phyloP scores from a whole-genome alignment of 441 rosid genomes.

The Dalechampia spathulata region DNA sequence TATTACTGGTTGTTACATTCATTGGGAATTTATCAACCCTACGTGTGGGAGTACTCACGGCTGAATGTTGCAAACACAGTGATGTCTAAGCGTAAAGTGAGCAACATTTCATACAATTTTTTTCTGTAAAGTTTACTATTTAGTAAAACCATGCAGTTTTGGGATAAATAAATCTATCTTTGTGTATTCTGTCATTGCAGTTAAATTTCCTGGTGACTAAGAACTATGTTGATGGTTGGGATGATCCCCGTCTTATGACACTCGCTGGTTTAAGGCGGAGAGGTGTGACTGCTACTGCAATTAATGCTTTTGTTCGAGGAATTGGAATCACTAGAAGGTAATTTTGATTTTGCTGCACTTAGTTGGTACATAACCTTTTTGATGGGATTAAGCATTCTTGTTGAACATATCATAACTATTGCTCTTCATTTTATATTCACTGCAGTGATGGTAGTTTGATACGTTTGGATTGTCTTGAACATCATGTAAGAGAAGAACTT shows the following conservation, averaged over 20 bases:
- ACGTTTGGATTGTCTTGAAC: slow-evolving; percentile 81
- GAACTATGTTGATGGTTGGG: slow-evolving; percentile 96
- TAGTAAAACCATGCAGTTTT: slow-evolving; percentile 3
- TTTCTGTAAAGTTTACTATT: slow-evolving; percentile 5
- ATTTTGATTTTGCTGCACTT: slow-evolving; percentile 7
- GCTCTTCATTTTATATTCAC: slow-evolving; percentile 5
- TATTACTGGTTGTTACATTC: slow-evolving; percentile 67
- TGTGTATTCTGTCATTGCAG: slow-evolving; percentile 29
- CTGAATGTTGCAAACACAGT: slow-evolving; percentile 84
- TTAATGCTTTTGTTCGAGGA: slow-evolving; percentile 83
- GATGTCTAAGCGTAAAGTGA: slow-evolving; percentile 95
- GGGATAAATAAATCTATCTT: not conserved
- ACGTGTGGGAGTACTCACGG: slow-evolving; percentile 97
- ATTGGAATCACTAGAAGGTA: slow-evolving; percentile 96
- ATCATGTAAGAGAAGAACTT: slow-evolving; percentile 91
- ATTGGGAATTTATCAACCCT: slow-evolving; percentile 66
- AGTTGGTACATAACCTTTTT: not conserved
- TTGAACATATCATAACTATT: not conserved
- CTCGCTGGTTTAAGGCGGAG: slow-evolving; percentile 89
- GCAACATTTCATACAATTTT: slow-evolving; percentile 13
- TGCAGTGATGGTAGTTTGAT: slow-evolving; percentile 84
- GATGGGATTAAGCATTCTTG: too few relatives aligned
- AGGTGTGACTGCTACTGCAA: slow-evolving; percentile 82
- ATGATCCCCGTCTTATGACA: slow-evolving; percentile 97
- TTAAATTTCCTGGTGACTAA: slow-evolving; percentile 76